Conservation (phyloP, 306 rosid genomes). For the Inga leiocalycina region DNA sequence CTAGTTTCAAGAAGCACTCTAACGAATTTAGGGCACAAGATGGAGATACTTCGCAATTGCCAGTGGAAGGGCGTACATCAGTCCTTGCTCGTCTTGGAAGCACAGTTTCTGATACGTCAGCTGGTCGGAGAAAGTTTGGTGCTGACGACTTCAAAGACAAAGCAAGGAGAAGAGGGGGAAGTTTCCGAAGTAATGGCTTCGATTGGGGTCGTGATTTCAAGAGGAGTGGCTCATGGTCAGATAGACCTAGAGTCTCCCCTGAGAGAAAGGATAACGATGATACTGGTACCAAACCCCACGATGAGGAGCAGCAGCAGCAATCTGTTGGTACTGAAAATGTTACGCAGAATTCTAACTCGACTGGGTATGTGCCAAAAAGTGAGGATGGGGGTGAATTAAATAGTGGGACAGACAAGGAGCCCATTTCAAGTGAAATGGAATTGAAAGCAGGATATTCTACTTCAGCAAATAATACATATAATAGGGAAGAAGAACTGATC, state of each 20-base stretch:
- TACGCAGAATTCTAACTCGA: constrained; percentile 35
- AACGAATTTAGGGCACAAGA: constrained; percentile 38
- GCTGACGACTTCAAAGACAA: constrained; percentile 61
- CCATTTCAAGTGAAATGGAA: constrained; percentile 44
- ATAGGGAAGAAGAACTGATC: constrained; percentile 34
- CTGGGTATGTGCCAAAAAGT: constrained; percentile 38
- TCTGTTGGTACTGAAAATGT: constrained; percentile 35
- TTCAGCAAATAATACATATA: constrained; percentile 42
- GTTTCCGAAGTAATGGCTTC: constrained; percentile 53
- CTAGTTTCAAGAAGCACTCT: constrained; percentile 50
- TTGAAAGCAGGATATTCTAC: constrained; percentile 46
- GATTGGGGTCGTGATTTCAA: constrained; percentile 72
- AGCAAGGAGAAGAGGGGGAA: constrained; percentile 57
- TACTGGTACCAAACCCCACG: constrained; percentile 44
- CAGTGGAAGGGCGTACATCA: constrained; percentile 61
- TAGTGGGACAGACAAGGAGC: constrained; percentile 41
- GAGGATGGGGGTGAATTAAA: constrained; percentile 51
- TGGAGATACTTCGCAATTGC: constrained; percentile 33
- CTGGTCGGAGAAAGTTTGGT: constrained; percentile 61
- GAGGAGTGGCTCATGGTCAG: constrained; percentile 69
- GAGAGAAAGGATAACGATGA: constrained; percentile 52
- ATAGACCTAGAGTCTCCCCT: constrained; percentile 48
- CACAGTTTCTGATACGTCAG: constrained; percentile 33
- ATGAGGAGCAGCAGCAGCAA: constrained; percentile 42
- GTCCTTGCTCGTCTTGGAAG: constrained; percentile 69